Evolutionary conservation across 169 alveolate species (phyloP), one percentile per base, ranked within the genome.

Genomic region (Eimeria maxima): DNA sequence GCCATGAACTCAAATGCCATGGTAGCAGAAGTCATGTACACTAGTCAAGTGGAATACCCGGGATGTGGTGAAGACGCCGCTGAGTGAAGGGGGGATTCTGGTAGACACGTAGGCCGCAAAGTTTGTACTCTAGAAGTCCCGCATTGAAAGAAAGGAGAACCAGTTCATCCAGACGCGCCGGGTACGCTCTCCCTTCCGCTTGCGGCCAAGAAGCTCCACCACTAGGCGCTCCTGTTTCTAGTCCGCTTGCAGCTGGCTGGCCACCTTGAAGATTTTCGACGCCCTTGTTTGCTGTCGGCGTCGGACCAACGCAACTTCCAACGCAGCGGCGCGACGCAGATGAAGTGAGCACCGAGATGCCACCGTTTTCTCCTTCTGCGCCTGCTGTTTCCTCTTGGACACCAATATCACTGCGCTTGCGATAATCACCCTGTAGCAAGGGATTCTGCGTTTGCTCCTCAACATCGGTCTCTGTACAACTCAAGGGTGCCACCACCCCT

Each of bases 21-120:
- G 42, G n/a, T 0, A 0, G n/a, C 73, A 20, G 29, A 29, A 11
- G 47, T 29, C 47, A 69, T 7, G 38, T 14, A 65, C 11, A 16
- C 78, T 29, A 69, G 78, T 69, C 45, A 6, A 29, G 47, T 18
- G 53, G 29, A 10, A 33, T 95, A 95, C 97, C 95, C n/a, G 99
- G 99, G 67, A 98, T 97, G 90, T 98, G 98, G 44, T 88, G 93
- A 38, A 98, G 97, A 38, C 99, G 96, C 65, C 96, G 97, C 67
- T 97, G 96, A 47, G 99, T 98, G 95, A 97, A 98, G 42, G 99
- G 99, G 27, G 99, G 99, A 84, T 98, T 98, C 80, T 98, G 99
- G 97, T 98, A 98, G 65, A 98, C 84, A 65, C 97, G 97, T 10
- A 98, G 76, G 69, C 99, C 99, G 83, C 97, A 97, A 74, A 98